A percentile compares a stretch with the other conserved stretches of the same genome.
Evolutionary conservation across 1,139 yeast species (phyloP).

Genomic region (Yamadazyma membranifaciens): DNA sequence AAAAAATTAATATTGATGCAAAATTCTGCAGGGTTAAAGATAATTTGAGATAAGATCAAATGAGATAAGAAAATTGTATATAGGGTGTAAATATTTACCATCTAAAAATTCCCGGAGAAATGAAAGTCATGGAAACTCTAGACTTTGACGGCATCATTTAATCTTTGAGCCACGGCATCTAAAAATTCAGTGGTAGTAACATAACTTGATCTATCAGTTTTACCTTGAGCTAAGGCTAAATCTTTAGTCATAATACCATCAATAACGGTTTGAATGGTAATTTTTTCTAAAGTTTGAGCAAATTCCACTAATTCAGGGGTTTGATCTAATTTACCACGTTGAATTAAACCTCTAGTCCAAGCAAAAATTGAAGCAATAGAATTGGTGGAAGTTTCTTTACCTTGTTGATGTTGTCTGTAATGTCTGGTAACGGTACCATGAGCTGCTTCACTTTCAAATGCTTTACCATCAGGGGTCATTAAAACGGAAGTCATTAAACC

Average conservation of each 20-base stretch:
- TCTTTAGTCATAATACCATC: constrained; percentile 84
- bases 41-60: too few relatives aligned
- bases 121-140: neutral
- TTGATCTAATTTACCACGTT: constrained; percentile 73
- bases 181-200: constrained; percentile 78
- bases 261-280: constrained; percentile 68
- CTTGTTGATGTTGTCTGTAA: constrained; percentile 79
- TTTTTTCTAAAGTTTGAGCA: constrained; percentile 64
- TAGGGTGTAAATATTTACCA: neutral
- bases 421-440: constrained; percentile 89
- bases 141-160: constrained; percentile 3
- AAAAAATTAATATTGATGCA: too few relatives aligned
- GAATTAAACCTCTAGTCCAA: constrained; percentile 82
- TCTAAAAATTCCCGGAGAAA: neutral
- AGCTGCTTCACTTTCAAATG: constrained; percentile 83
- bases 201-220: constrained; percentile 60
- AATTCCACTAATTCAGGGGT: constrained; percentile 71
- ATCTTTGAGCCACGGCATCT: constrained; percentile 49
- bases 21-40: too few relatives aligned
- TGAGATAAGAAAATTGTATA: too few relatives aligned
- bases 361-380: constrained; percentile 85
- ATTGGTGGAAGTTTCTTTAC: constrained; percentile 81
- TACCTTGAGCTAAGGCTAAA: constrained; percentile 72
- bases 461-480: constrained; percentile 83
- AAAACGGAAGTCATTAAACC: constrained; percentile 84